These are phyloP conservation scores for Novymonas esmeraldas DNA, from an alignment of 208 protist genomes.

Conservation along the genomic window DNA sequence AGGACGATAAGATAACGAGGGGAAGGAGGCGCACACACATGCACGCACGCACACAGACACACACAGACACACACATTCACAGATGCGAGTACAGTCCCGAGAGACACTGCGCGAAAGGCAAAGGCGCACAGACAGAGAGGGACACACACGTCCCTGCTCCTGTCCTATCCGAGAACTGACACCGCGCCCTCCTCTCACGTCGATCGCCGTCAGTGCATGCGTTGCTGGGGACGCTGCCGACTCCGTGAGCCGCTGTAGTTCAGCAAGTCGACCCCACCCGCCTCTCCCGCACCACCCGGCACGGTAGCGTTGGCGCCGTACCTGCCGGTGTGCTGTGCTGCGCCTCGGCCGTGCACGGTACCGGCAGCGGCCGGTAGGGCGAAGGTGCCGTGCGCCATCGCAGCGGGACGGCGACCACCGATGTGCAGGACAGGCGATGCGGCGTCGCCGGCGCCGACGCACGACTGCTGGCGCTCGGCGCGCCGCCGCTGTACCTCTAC, in stretches of 20 bases:
- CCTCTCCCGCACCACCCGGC: neutral
- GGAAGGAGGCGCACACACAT: neutral
- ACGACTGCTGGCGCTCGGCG: neutral
- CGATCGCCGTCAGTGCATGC: too few relatives aligned
- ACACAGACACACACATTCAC: neutral
- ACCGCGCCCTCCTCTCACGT: too few relatives aligned
- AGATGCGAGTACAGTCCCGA: neutral
- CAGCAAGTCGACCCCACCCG: slow-evolving; percentile 21
- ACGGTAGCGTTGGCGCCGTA: neutral
- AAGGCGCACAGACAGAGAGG: too few relatives aligned
- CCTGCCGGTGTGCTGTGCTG: too few relatives aligned
- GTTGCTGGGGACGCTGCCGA: neutral
- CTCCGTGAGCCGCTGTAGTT: slow-evolving; percentile 15
- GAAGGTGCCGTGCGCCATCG: too few relatives aligned
- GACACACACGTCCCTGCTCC: too few relatives aligned
- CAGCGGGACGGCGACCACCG: too few relatives aligned
- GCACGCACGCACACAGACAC: neutral
- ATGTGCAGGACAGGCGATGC: too few relatives aligned
- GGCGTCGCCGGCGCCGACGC: neutral
- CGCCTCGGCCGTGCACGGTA: too few relatives aligned
- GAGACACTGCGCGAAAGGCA: neutral
- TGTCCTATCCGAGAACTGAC: too few relatives aligned
- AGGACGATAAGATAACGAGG: neutral
- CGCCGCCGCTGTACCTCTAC: neutral
- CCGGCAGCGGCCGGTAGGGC: too few relatives aligned